A percentile compares a stretch with the other conserved stretches of the same genome.
Conservation (phyloP, 2,329 filamentous ascomycete genomes). For the Periconia sp. region DNA sequence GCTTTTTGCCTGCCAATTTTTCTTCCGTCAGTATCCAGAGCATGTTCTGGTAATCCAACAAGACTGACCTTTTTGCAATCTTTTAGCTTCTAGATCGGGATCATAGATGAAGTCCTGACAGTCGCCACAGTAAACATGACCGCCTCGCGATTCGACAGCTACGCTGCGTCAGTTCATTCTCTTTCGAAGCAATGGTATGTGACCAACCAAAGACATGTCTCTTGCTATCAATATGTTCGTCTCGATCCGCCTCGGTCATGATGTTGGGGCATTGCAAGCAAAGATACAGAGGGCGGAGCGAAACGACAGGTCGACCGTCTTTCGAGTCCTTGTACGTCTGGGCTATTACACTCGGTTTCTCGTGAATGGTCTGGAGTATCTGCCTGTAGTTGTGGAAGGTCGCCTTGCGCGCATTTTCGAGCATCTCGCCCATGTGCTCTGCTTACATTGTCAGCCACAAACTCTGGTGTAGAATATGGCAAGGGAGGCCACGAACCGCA, state of each 20-base stretch:
- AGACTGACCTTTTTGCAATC: slow-evolving; percentile 66
- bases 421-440: slow-evolving; percentile 74
- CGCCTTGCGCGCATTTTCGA: slow-evolving; percentile 67
- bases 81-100: slow-evolving; percentile 74
- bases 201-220: slow-evolving; percentile 71
- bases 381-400: slow-evolving; percentile 73
- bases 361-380: slow-evolving; percentile 70
- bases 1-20: slow-evolving; percentile 59
- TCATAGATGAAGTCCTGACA: slow-evolving; percentile 85
- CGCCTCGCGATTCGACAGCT: slow-evolving; percentile 79
- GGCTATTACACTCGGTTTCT: slow-evolving; percentile 64
- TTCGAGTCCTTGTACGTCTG: slow-evolving; percentile 60
- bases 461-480: background rate
- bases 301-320: slow-evolving; percentile 61
- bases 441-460: slow-evolving; percentile 21
- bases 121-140: slow-evolving; percentile 76
- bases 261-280: slow-evolving; percentile 70
- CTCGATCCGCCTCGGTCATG: slow-evolving; percentile 65
- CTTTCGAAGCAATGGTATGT: slow-evolving; percentile 1
- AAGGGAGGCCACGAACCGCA: slow-evolving; percentile 37
- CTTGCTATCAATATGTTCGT: slow-evolving; percentile 69
- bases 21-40: slow-evolving; percentile 7
- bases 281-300: slow-evolving; percentile 54
- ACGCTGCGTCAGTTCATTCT: slow-evolving; percentile 19
- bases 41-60: background rate